Evolutionary conservation across 23 red algal species (phyloP), one percentile per base, ranked within the genome.

Genomic region (Gracilaria domingensis): DNA sequence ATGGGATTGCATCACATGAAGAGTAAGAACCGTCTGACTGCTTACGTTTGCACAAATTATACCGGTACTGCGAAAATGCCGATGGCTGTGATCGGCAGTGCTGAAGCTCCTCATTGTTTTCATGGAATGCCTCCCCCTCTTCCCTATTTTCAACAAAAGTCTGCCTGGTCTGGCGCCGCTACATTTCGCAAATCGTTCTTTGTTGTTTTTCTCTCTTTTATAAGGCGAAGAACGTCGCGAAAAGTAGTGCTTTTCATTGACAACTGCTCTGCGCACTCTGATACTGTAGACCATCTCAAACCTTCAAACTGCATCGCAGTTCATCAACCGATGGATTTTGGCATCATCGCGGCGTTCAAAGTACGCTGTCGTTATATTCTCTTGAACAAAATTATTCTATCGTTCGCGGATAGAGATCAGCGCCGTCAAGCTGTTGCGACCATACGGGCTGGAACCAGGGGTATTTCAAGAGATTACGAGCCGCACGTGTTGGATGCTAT

Each of bases 21-120:
- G 60, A 29, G 62, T 20, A 74, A 88, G n/a, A 36, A 72, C 60
- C 39, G 62, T 8, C 18, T 75, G 16, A 74, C 84, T 58, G 57
- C 30, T 16, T 74, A 75, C 58, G 66, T 74, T 28, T 88, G 84
- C 84, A 88, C 84, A 34, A 74, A 74, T 64, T 25, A 62, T 50
- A 49, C 40, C 42, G 85, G 85, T 18, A 37, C 44, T 21, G 18
- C 23, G 18, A 88, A 88, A 40, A 24, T 77, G 48, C 85, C 85
- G 32, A 75, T 88, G 70, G 66, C 85, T 34, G 33, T 86, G 16
- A 77, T 88, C 39, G 85, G 67, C 0, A 77, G 30, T 3, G 42
- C 65, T 33, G 16, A 55, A 64, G 57, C 53, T n/a, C 66, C 67
- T 61, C 53, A 38, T 57, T 88, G 65, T 66, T 88, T 88, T 32